Conservation (phyloP, 2,329 filamentous ascomycete species). For the Periconia macrospinosa region DNA sequence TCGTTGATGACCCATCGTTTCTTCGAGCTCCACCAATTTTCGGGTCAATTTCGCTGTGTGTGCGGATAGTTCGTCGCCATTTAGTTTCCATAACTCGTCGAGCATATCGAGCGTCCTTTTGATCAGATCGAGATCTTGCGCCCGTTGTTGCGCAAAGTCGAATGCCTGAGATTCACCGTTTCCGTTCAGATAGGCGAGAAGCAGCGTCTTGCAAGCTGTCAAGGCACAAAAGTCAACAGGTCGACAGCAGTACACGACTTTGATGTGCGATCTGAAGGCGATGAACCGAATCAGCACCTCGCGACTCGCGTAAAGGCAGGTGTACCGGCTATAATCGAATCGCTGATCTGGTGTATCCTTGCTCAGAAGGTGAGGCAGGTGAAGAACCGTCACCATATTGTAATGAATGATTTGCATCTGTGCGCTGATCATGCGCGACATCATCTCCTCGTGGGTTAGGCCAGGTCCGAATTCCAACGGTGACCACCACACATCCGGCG, state of each 20-base stretch:
- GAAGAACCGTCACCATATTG: background rate
- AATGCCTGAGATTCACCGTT: background rate
- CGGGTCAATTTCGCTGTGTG: background rate
- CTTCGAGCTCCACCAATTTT: background rate
- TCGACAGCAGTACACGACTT: background rate
- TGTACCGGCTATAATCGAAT: background rate
- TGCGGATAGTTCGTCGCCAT: background rate
- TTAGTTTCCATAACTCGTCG: background rate
- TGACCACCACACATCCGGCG: background rate
- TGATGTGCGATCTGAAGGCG: background rate
- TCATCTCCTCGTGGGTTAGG: background rate
- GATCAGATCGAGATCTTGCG: background rate
- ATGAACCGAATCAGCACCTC: background rate
- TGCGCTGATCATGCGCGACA: background rate
- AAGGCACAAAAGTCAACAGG: background rate
- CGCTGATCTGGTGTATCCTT: background rate
- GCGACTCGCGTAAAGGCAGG: background rate
- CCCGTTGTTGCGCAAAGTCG: background rate
- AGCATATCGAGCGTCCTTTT: background rate
- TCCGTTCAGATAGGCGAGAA: background rate
- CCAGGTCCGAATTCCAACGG: background rate
- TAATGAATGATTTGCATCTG: background rate
- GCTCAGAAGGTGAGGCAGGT: background rate
- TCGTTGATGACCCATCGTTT: background rate
- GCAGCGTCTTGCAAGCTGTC: background rate